A percentile compares a stretch with the other conserved stretches of the same genome.
These are phyloP conservation scores for Tylopilus sp. DNA, from an alignment of 768 basidiomycete genomes.

Conservation along the genomic window DNA sequence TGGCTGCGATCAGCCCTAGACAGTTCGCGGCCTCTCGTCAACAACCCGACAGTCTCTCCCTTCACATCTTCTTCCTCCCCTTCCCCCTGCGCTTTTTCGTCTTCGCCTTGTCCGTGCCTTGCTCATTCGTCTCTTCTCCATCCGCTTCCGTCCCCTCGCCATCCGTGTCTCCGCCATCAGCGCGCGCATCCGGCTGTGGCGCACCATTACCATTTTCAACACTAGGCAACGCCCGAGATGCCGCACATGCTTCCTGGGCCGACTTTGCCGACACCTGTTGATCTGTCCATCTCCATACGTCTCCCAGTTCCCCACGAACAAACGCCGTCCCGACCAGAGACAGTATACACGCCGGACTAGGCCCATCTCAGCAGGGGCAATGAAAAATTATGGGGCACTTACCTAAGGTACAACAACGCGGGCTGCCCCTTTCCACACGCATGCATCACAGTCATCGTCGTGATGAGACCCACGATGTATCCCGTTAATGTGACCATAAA, in stretches of 20 bases:
- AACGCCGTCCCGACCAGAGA: conserved; percentile 61
- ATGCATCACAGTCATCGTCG: conserved; percentile 88
- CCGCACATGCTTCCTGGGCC: conserved; percentile 9
- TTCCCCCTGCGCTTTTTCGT: conserved; percentile 20
- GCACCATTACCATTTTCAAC: conserved; percentile 16
- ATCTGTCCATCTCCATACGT: conserved; percentile 74
- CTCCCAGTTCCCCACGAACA: conserved; percentile 62
- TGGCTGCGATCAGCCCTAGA: conserved; percentile 12
- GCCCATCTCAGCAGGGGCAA: background rate
- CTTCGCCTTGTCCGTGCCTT: background rate
- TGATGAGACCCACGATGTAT: conserved; percentile 69
- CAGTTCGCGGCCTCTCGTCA: conserved; percentile 1
- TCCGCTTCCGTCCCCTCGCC: conserved; percentile 7
- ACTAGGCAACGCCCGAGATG: conserved; percentile 10
- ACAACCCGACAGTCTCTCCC: background rate
- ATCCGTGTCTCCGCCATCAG: conserved; percentile 12
- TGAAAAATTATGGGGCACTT: conserved; percentile 19
- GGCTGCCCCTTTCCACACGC: conserved; percentile 75
- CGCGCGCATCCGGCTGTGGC: conserved; percentile 15
- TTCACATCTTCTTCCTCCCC: conserved; percentile 18
- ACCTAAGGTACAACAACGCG: conserved; percentile 90
- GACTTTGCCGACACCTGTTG: conserved; percentile 31
- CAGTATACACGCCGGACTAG: conserved; percentile 72
- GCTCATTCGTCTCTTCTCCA: conserved; percentile 8
- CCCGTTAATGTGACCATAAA: conserved; percentile 66